These are phyloP conservation scores for Debaryomyces nepalensis DNA, from an alignment of 1,139 yeast genomes.

Conservation along the genomic window DNA sequence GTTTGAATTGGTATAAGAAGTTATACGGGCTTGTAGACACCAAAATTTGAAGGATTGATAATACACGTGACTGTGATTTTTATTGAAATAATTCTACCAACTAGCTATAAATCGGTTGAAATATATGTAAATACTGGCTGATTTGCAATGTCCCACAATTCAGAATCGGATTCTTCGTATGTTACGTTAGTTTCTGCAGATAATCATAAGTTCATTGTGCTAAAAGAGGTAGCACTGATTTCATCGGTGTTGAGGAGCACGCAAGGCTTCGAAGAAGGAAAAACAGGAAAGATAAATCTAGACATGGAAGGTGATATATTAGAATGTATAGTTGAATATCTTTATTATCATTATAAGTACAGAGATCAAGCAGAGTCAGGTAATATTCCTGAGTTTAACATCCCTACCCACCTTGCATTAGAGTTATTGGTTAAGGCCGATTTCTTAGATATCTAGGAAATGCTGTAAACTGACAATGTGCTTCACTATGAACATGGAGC, in stretches of 20 bases:
- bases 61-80: not conserved
- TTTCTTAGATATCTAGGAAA: slow-evolving; percentile 61
- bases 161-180: slow-evolving; percentile 29
- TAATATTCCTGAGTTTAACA: slow-evolving; percentile 80
- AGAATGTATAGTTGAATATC: slow-evolving; percentile 83
- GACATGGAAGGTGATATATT: slow-evolving; percentile 77
- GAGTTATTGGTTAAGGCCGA: slow-evolving; percentile 93
- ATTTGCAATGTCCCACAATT: slow-evolving; percentile 4
- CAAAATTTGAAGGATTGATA: not conserved
- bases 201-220: slow-evolving; percentile 64
- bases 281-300: slow-evolving; percentile 52
- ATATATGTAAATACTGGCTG: not conserved
- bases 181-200: slow-evolving; percentile 81
- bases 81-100: not conserved
- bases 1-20: too few species aligned
- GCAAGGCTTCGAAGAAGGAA: slow-evolving; percentile 61
- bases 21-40: too few species aligned
- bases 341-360: slow-evolving; percentile 76
- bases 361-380: slow-evolving; percentile 58
- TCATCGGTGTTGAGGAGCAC: slow-evolving; percentile 81
- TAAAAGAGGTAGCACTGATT: slow-evolving; percentile 79
- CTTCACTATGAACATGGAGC: not conserved
- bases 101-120: not conserved
- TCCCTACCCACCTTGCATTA: slow-evolving; percentile 92
- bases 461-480: not conserved